Conservation (phyloP, 345 rosid genomes). For the Draba incana region DNA sequence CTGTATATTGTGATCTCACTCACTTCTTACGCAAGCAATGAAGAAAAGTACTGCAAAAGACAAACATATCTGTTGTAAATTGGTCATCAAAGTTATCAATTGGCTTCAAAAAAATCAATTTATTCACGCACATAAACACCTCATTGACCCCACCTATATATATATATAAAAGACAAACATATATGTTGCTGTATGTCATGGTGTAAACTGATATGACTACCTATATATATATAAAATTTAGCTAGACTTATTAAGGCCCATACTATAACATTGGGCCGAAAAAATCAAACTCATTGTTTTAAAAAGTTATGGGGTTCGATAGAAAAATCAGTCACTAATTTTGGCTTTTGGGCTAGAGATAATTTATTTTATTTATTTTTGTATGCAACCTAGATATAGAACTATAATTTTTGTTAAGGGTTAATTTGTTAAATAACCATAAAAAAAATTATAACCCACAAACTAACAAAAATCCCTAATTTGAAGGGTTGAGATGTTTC, state of each 20-base stretch:
- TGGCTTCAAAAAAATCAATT: background rate
- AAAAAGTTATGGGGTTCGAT: background rate
- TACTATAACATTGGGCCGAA: background rate
- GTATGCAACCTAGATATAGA: too few species aligned
- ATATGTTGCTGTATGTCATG: background rate
- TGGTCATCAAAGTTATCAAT: constrained; percentile 22
- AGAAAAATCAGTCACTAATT: background rate
- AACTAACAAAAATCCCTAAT: too few species aligned
- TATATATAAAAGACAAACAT: too few species aligned
- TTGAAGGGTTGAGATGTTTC: too few species aligned
- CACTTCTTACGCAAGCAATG: constrained; percentile 38
- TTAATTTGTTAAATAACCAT: too few species aligned
- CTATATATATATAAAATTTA: background rate
- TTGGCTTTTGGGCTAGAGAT: background rate
- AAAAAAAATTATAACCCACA: too few species aligned
- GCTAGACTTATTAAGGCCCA: constrained; percentile 27
- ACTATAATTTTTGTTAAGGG: too few species aligned
- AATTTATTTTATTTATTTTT: too few species aligned
- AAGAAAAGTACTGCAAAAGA: constrained; percentile 34
- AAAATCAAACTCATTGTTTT: background rate
- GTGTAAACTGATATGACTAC: background rate
- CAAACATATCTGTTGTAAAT: constrained; percentile 37
- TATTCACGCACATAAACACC: constrained; percentile 12
- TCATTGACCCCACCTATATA: background rate
- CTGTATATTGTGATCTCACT: background rate